These are phyloP conservation scores for Ogataea trehaloabstinens DNA, from an alignment of 805 yeast genomes.

Conservation along the genomic window DNA sequence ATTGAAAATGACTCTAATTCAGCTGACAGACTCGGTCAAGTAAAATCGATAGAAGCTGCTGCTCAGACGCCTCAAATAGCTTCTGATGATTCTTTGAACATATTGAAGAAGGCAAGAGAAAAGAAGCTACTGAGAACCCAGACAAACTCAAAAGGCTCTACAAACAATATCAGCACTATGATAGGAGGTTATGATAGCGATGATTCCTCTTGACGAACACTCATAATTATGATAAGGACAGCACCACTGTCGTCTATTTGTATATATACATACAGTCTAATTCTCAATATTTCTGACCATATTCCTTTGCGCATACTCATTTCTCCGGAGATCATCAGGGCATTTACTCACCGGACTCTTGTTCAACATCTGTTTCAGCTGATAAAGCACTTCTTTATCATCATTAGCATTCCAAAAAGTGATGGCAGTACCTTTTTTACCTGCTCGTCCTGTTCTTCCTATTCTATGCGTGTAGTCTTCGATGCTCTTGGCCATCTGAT, in stretches of 20 bases:
- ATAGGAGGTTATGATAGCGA: constrained; percentile 15
- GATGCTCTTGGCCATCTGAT: constrained; percentile 72
- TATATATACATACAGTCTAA: neutral
- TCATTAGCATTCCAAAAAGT: constrained; percentile 61
- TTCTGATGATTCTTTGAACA: constrained; percentile 4
- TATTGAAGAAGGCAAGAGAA: constrained; percentile 1
- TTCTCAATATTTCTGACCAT: constrained; percentile 15
- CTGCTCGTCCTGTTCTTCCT: constrained; percentile 97
- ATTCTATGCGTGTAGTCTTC: constrained; percentile 90
- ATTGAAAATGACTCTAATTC: constrained; percentile 20
- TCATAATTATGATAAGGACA: too few species aligned
- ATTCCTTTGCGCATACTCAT: constrained; percentile 20
- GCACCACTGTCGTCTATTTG: neutral
- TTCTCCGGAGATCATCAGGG: constrained; percentile 37
- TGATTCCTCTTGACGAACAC: constrained; percentile 2
- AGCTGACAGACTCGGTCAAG: constrained; percentile 6
- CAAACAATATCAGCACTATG: constrained; percentile 1
- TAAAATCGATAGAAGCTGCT: neutral
- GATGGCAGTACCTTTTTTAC: constrained; percentile 70
- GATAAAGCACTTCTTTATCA: constrained; percentile 52
- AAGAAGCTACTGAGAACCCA: neutral
- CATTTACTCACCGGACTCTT: constrained; percentile 37
- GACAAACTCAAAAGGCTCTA: neutral
- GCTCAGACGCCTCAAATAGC: neutral
- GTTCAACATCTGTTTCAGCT: constrained; percentile 48